Evolutionary conservation across 805 yeast species (phyloP).

Genomic region (Saccharomyces jurei): DNA sequence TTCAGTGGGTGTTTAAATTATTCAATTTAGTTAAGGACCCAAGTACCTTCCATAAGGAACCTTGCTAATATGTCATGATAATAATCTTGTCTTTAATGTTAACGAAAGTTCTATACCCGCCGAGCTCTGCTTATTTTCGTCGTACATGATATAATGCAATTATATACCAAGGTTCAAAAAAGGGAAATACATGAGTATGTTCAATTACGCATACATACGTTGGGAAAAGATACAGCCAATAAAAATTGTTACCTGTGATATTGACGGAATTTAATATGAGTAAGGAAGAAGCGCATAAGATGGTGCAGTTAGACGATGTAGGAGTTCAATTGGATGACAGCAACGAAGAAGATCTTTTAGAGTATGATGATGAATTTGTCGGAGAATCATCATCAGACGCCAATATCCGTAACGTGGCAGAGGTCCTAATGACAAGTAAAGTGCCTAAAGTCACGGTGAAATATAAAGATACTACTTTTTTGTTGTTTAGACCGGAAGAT

Average conservation of each 20-base stretch:
- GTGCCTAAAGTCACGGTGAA: slow-evolving; percentile 15
- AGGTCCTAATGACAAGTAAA: slow-evolving; percentile 10
- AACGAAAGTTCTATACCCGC: neutral
- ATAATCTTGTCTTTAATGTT: neutral
- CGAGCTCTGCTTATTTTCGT: neutral
- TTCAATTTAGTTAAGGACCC: neutral
- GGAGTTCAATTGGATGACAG: slow-evolving; percentile 10
- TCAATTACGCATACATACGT: neutral
- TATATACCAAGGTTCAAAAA: neutral
- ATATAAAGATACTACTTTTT: slow-evolving; percentile 16
- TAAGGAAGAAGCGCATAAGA: neutral
- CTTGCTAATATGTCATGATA: neutral
- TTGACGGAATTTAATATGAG: neutral
- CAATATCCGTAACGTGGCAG: slow-evolving; percentile 18
- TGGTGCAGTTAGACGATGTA: slow-evolving; percentile 4
- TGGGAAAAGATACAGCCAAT: neutral
- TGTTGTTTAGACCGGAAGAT: slow-evolving; percentile 18
- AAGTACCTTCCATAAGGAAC: neutral
- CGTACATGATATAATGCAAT: neutral
- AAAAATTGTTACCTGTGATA: neutral
- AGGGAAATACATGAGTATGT: neutral
- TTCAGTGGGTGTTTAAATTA: neutral
- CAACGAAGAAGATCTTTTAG: slow-evolving; percentile 12
- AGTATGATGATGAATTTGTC: slow-evolving; percentile 7
- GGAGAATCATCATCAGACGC: slow-evolving; percentile 9